phyloP scores from a whole-genome alignment of 805 yeast genomes.

The Ogataea dorogensis region DNA sequence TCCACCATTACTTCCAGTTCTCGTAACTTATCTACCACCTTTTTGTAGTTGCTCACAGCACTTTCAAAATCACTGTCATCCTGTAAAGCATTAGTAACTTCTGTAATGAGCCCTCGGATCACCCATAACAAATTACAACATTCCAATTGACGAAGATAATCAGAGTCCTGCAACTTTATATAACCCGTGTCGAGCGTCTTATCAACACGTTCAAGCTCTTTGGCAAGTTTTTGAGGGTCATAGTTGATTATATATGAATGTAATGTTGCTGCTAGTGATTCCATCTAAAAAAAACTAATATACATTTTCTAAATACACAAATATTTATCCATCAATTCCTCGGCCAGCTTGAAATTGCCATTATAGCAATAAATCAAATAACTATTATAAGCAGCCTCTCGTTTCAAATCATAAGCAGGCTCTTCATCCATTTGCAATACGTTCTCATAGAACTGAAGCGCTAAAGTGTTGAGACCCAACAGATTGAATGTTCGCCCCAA shows the following conservation, averaged over 20 bases:
- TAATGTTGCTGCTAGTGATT: constrained; percentile 4
- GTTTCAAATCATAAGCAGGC: constrained; percentile 47
- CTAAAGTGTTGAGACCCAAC: constrained; percentile 72
- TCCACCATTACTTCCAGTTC: constrained; percentile 3
- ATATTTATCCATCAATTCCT: constrained; percentile 61
- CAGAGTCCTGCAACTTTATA: constrained; percentile 15
- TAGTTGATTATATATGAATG: constrained; percentile 13
- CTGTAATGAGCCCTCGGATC: constrained; percentile 30
- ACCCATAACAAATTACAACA: constrained; percentile 33
- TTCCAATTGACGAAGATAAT: constrained; percentile 28
- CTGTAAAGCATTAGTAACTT: constrained; percentile 19
- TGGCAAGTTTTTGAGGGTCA: constrained; percentile 12
- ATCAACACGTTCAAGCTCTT: constrained; percentile 10
- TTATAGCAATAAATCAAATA: constrained; percentile 69
- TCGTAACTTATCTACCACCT: constrained; percentile 16
- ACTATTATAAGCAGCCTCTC: constrained; percentile 85
- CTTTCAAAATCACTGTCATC: constrained; percentile 15
- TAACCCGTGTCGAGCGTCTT: neutral
- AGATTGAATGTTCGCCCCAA: constrained; percentile 83
- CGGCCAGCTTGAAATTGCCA: constrained; percentile 69
- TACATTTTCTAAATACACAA: constrained; percentile 33
- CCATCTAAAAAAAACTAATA: constrained; percentile 5
- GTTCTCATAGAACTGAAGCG: constrained; percentile 68
- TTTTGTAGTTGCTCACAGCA: constrained; percentile 15
- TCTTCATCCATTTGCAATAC: constrained; percentile 58